These are phyloP conservation scores for Epicoccum sorghinum DNA, from an alignment of 2,329 filamentous ascomycete species.

Conservation along the genomic window DNA sequence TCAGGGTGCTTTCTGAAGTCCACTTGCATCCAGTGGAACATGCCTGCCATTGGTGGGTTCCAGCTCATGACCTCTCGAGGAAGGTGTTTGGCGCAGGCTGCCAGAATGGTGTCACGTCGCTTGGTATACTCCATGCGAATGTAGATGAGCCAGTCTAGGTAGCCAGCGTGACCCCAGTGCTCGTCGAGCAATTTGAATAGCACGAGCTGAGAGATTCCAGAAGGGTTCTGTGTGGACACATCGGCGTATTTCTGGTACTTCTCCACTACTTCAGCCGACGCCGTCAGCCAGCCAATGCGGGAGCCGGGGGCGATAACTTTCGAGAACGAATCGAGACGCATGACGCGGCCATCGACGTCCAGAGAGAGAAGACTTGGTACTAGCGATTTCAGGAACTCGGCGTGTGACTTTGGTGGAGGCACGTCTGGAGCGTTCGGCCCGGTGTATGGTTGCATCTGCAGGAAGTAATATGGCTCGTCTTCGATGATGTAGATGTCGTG, in stretches of 20 bases:
- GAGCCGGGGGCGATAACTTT: slow-evolving; percentile 87
- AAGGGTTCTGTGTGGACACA: slow-evolving; percentile 81
- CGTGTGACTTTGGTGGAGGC: slow-evolving; percentile 65
- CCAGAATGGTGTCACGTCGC: slow-evolving; percentile 76
- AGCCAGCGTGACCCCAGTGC: slow-evolving; percentile 90
- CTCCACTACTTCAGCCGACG: slow-evolving; percentile 81
- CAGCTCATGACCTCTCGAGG: slow-evolving; percentile 78
- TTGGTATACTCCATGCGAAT: slow-evolving; percentile 81
- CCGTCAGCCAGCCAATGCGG: slow-evolving; percentile 87
- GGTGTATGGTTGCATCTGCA: slow-evolving; percentile 82
- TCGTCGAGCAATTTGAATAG: slow-evolving; percentile 91
- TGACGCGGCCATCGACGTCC: slow-evolving; percentile 84
- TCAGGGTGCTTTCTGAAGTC: slow-evolving; percentile 71
- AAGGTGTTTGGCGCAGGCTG: slow-evolving; percentile 79
- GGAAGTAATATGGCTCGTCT: slow-evolving; percentile 93
- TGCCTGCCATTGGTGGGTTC: slow-evolving; percentile 81
- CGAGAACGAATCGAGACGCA: slow-evolving; percentile 91
- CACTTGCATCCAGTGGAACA: slow-evolving; percentile 89
- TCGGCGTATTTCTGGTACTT: slow-evolving; percentile 83
- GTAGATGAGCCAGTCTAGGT: slow-evolving; percentile 86
- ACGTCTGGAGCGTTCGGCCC: slow-evolving; percentile 58
- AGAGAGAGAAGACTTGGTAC: slow-evolving; percentile 79
- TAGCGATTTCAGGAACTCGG: slow-evolving; percentile 75
- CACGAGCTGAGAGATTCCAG: slow-evolving; percentile 81
- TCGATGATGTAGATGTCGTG: slow-evolving; percentile 88